Base-by-base conservation (phyloP, 1,284 basidiomycete genomes). In the Pascua sp. region DNA sequence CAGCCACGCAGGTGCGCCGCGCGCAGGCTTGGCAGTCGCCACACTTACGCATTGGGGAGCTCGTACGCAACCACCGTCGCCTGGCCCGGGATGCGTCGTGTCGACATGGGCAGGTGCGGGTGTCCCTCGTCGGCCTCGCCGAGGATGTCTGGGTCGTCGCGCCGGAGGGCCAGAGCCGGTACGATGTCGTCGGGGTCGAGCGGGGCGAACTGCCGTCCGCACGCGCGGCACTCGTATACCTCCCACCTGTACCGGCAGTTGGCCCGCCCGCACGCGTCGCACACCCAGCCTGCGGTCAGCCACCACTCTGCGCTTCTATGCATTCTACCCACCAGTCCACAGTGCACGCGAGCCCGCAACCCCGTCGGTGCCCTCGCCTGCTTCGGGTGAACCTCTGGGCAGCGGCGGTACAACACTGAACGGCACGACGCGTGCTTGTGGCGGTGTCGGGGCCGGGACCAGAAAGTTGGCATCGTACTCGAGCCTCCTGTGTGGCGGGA, bases 171-270 rank as follows among this genome's bases (percentile, higher is more conserved):
- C 8, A 42, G 13, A 13, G 59, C 52, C 4, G 53, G 51, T 8
- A 61, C 44, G 36, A 61, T 18, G 47, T 57, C 50, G 5, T 17
- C 49, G n/a, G 49, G 43, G 11, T 38, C 36, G 18, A 47, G 56
- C 12, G 44, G 36, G 5, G 49, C 47, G 11, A 49, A 13, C 36
- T 55, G 56, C 11, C 36, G 40, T 5, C 56, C 56, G 39, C 61
- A 63, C 40, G 51, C 56, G 38, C 55, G 51, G 18, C 60, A 62
- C 54, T 56, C 63, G 68, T 65, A 69, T 36, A 68, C 60, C 53
- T 75, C 71, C 73, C 73, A 75, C 10, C 69, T 58, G 50, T 66
- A 69, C 40, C 73, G 64, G 49, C 69, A 71, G 61, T 75, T 75
- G 2, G 72, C 72, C n/a, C 72, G 56, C 8, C 69, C 70, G 47